Evolutionary conservation across 2,329 filamentous ascomycete genomes (phyloP), one percentile per base, ranked within the genome.

Genomic region (Aulographum hederae): DNA sequence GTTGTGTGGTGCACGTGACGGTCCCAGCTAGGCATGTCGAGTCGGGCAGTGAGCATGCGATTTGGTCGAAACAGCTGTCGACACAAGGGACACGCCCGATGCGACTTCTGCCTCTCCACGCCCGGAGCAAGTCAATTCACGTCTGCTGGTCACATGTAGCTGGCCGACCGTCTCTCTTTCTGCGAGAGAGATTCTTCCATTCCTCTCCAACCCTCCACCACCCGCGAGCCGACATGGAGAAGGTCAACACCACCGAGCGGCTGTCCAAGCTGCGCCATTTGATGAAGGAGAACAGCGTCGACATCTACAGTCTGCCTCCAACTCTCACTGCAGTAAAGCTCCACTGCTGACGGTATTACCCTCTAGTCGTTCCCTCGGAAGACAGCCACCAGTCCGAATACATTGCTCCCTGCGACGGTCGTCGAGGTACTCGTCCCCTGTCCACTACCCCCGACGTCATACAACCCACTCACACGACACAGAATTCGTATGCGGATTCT

Each of bases 351-450:
- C 8, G 8, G 8, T 8, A 25, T 17, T 8, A 28, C 10, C 42
- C 5, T 30, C 18, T 32, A 95, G 86, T 98, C 48, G 70, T 95
- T 5, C 89, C 89, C 1, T 94, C 86, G 20, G 89, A 95, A 67
- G 89, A 98, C 53, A 86, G 81, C 50, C 89, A 98, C 53, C 81
- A 86, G 43, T 95, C 86, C 42, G 89, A 98, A 60, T 98, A 98
- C 56, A 94, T 94, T 53, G 89, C 89, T 31, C 74, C 77, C n/a
- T 93, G 82, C 51, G 89, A 98, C 60, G 85, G 69, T 38, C 74
- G 89, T 42, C 75, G 89, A 69, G 67, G 68, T 72, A 16, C 15
- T 21, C 13, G 18, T 23, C 23, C 21, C 21, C 10, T 25, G 13
- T 14, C 8, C 11, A 11, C 31, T 10, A 10, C 31, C 26, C 20